Evolutionary conservation across 106 monocot species (phyloP).

Genomic region (Dendrobium huoshanense): DNA sequence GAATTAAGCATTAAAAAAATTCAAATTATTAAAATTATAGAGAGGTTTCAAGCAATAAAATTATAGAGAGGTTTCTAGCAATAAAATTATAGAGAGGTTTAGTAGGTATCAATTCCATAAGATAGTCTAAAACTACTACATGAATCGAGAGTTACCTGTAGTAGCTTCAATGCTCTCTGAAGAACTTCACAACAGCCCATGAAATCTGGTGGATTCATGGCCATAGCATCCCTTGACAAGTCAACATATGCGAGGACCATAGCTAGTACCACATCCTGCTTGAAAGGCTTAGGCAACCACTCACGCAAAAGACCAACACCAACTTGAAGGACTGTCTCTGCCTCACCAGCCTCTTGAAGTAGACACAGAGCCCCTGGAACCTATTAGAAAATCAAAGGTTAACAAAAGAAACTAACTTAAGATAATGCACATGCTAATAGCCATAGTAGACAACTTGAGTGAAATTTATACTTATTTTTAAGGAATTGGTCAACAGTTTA

Average conservation of each 20-base stretch:
- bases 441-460: constrained; percentile 1
- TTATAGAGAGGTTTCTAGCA: not conserved
- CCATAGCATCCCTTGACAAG: constrained; percentile 79
- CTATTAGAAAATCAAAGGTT: constrained; percentile 20
- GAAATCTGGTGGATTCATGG: constrained; percentile 57
- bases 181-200: constrained; percentile 73
- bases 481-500: not conserved
- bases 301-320: constrained; percentile 58
- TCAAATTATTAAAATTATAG: no score
- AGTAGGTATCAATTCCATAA: not conserved
- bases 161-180: constrained; percentile 81
- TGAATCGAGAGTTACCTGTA: constrained; percentile 46
- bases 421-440: not conserved
- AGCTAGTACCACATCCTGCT: constrained; percentile 85
- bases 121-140: not conserved
- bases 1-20: no score
- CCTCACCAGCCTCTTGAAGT: constrained; percentile 80
- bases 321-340: constrained; percentile 51
- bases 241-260: constrained; percentile 91
- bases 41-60: no score
- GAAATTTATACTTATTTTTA: not conserved
- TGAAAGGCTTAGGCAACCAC: constrained; percentile 70
- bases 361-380: constrained; percentile 81
- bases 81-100: not conserved
- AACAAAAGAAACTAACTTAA: not conserved